Base-by-base conservation (phyloP, 352 stramenopile species). In the Pythium coloratum region DNA sequence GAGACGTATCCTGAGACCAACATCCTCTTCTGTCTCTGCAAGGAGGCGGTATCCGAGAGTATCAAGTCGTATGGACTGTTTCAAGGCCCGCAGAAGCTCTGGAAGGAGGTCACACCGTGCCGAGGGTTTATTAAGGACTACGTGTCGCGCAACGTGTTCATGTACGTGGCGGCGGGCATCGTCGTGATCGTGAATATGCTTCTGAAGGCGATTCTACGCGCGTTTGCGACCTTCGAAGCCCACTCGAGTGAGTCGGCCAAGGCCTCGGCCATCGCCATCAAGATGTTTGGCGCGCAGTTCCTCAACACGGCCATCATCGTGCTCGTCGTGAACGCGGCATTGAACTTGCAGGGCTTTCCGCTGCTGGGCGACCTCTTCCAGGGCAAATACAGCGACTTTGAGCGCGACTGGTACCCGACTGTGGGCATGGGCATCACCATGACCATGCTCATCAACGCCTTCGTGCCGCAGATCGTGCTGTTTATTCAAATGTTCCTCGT, bases 401-500 rank as follows among this genome's bases (percentile, higher is more conserved):
- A 94, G 59, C 86, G 87, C 42, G 78, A 90, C 6, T 96, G 88
- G 88, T 96, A 95, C 70, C 83, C 85, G 13, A 92, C 75, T 6
- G 88, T 96, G n/a, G 88, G 88, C 38, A 91, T 94, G 72, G 86
- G 84, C 33, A 87, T 96, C 65, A 91, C 88, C 0, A 90, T 85
- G 73, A 94, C 86, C 6, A 96, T 96, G 88, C 67, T 93, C 49
- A 84, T 95, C 67, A 96, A 96, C 68, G 81, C 86, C 0, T 70
- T 94, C 28, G 70, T 85, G 24, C 86, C 86, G 0, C 86, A 94
- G n/a, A 24, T 76, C 5, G 57, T 84, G n/a, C 69, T 92, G 9
- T 71, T 86, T 20, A 32, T 91, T 9, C 73, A 91, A 24, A 76
- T 91, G 67, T 88, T 81, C 24, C 13, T 95, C 2, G 33, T 93